Conservation (phyloP, 2,329 filamentous ascomycete species). For the Thyridium curvatum region DNA sequence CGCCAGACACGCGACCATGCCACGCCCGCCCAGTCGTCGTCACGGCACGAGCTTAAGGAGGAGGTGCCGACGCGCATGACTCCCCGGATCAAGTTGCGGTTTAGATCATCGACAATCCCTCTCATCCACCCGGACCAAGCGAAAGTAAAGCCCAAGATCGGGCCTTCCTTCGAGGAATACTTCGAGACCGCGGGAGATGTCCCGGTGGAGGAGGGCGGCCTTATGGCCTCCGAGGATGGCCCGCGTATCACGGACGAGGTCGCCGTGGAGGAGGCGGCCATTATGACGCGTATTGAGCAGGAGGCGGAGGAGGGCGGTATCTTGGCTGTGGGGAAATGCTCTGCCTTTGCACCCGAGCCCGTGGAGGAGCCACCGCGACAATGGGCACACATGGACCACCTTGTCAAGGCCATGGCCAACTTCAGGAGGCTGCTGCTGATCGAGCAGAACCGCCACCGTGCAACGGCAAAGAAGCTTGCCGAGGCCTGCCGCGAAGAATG, state of each 20-base stretch:
- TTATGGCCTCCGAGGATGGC: constrained; percentile 49
- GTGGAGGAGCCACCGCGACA: constrained; percentile 68
- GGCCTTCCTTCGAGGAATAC: constrained; percentile 51
- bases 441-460: constrained; percentile 72
- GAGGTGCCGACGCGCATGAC: constrained; percentile 20
- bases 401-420: constrained; percentile 71
- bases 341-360: constrained; percentile 66
- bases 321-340: constrained; percentile 64
- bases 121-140: constrained; percentile 54
- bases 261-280: constrained; percentile 60
- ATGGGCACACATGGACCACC: constrained; percentile 83
- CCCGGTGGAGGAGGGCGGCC: constrained; percentile 52
- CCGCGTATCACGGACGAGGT: constrained; percentile 53
- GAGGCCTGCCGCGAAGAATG: constrained; percentile 72
- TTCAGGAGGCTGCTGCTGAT: constrained; percentile 74
- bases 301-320: constrained; percentile 71
- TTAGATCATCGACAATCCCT: constrained; percentile 42
- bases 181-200: constrained; percentile 43
- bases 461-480: constrained; percentile 73
- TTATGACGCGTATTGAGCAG: constrained; percentile 63
- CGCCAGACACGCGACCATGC: constrained; percentile 24
- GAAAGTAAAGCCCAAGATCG: constrained; percentile 45
- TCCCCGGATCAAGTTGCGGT: constrained; percentile 43
- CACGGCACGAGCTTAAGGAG: constrained; percentile 3
- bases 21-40: constrained; percentile 6